A percentile compares a stretch with the other conserved stretches of the same genome.
Conservation (phyloP, 2,329 filamentous ascomycete genomes). For the Pseudogymnoascus sp. region DNA sequence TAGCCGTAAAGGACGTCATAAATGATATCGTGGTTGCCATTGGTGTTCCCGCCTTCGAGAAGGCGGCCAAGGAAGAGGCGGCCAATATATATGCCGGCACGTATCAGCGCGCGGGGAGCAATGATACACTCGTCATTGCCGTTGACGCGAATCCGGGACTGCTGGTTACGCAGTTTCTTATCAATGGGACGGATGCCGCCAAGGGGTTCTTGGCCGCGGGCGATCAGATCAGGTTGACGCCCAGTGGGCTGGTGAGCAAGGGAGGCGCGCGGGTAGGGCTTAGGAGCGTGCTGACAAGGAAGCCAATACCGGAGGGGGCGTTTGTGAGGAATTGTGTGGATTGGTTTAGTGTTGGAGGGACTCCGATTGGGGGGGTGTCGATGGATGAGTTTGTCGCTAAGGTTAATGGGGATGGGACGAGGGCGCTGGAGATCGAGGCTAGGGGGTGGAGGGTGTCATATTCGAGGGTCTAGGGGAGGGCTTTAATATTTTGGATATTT, state of each 20-base stretch:
- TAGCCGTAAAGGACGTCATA: constrained; percentile 15
- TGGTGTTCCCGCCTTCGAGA: constrained; percentile 28
- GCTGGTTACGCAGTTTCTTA: constrained; percentile 25
- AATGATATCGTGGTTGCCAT: constrained; percentile 25
- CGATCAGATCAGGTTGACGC: constrained; percentile 14
- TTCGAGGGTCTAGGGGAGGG: not conserved
- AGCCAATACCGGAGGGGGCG: constrained; percentile 14
- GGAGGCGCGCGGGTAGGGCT: constrained; percentile 13
- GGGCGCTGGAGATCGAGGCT: not conserved
- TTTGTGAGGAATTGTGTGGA: constrained; percentile 16
- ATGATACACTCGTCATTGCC: constrained; percentile 24
- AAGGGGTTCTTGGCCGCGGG: not conserved
- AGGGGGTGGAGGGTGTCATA: not conserved
- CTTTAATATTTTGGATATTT: not conserved
- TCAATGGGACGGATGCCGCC: constrained; percentile 27
- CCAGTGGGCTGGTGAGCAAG: constrained; percentile 14
- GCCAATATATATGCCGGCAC: constrained; percentile 20
- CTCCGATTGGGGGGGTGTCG: constrained; percentile 22
- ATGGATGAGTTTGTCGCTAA: constrained; percentile 26
- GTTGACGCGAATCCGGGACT: constrained; percentile 25
- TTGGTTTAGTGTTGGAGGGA: constrained; percentile 20
- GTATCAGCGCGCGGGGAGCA: constrained; percentile 15
- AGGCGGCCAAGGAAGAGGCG: constrained; percentile 27
- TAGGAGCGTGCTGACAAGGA: constrained; percentile 13
- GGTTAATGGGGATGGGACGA: constrained; percentile 21